These are phyloP conservation scores for Tricharina praecox DNA, from an alignment of 495 filamentous ascomycete genomes.

Conservation along the genomic window DNA sequence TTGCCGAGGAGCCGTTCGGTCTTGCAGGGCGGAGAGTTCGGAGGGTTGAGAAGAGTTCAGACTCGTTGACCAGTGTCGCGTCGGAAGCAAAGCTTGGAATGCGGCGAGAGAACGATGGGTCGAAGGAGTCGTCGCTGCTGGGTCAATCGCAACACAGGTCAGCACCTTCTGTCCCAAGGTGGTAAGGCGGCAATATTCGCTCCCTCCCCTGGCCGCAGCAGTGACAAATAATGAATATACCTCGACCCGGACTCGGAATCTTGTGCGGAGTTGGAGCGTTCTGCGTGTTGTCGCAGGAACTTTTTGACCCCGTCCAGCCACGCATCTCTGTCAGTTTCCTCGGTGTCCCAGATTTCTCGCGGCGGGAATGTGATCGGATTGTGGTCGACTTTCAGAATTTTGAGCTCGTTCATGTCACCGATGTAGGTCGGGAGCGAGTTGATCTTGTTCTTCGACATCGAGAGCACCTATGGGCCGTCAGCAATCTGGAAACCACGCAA, in stretches of 20 bases:
- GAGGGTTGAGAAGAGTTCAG: neutral
- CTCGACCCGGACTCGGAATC: slow-evolving; percentile 49
- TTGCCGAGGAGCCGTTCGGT: neutral
- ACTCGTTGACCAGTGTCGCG: neutral
- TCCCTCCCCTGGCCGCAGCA: no score
- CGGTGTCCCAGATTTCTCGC: slow-evolving; percentile 35
- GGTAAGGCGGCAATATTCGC: no score
- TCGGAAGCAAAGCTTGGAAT: slow-evolving; percentile 17
- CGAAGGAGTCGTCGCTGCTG: slow-evolving; percentile 31
- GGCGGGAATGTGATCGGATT: slow-evolving; percentile 65
- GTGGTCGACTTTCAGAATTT: slow-evolving; percentile 70
- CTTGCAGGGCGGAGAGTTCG: slow-evolving; percentile 1
- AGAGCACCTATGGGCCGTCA: slow-evolving; percentile 47
- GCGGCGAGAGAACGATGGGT: slow-evolving; percentile 16
- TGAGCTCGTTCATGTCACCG: slow-evolving; percentile 74
- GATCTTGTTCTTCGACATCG: slow-evolving; percentile 70
- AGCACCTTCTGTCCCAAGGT: no score
- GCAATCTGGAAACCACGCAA: slow-evolving; percentile 29
- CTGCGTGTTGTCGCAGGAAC: slow-evolving; percentile 47
- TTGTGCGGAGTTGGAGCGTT: slow-evolving; percentile 34
- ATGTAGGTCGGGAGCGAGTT: slow-evolving; percentile 64
- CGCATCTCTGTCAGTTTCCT: slow-evolving; percentile 17
- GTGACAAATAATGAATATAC: slow-evolving; percentile 30
- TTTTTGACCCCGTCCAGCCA: slow-evolving; percentile 46
- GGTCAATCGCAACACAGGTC: slow-evolving; percentile 24